phyloP scores from a whole-genome alignment of 345 rosid genomes.

The Linum trigynum region DNA sequence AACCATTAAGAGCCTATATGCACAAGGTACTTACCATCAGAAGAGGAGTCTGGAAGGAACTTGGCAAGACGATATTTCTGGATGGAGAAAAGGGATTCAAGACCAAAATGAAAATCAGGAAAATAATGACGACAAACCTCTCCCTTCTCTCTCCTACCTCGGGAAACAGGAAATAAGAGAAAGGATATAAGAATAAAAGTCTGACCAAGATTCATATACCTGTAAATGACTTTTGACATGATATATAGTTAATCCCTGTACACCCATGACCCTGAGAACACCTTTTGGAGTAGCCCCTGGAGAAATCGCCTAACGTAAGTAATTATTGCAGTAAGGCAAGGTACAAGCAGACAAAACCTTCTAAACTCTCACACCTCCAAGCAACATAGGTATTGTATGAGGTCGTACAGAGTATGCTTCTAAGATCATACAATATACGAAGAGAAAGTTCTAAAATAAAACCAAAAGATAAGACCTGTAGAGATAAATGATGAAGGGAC shows the following conservation, averaged over 20 bases:
- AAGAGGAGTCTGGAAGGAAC: constrained; percentile 84
- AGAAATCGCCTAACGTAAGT: constrained; percentile 5
- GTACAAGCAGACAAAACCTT: not conserved
- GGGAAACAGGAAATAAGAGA: constrained; percentile 4
- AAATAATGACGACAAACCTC: constrained; percentile 1
- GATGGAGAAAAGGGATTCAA: constrained; percentile 16
- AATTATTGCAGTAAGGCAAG: not conserved
- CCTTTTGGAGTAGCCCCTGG: constrained; percentile 98
- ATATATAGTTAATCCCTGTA: constrained; percentile 90
- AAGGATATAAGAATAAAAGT: not conserved
- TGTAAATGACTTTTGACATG: constrained; percentile 99
- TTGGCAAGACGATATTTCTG: constrained; percentile 96
- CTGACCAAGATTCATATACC: constrained; percentile 28
- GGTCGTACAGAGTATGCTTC: not conserved
- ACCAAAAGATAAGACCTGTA: not conserved
- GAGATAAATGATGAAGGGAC: constrained; percentile 24
- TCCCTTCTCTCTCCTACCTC: constrained; percentile 1
- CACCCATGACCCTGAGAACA: constrained; percentile 97
- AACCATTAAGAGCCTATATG: constrained; percentile 4
- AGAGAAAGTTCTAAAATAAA: not conserved
- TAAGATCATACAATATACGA: not conserved
- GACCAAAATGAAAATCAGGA: constrained; percentile 2
- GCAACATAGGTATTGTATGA: not conserved
- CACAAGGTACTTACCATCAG: constrained; percentile 56
- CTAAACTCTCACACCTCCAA: not conserved